Conservation (phyloP, 192 early-diverging fungal genomes). For the Helicostylum pulchrum region DNA sequence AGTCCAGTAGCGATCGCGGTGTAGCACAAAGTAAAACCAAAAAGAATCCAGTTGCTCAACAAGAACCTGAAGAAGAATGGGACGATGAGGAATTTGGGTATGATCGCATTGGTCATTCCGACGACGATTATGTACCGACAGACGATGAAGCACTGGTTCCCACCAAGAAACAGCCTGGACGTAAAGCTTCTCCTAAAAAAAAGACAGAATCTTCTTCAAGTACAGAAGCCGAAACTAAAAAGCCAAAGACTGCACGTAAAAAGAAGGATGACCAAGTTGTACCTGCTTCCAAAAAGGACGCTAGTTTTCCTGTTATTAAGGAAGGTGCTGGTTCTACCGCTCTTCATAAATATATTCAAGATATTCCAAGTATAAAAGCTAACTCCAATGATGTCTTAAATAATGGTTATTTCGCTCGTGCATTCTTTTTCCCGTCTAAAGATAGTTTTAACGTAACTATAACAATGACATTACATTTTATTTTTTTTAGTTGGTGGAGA, state of each 20-base stretch:
- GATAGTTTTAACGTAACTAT: conserved; percentile 31
- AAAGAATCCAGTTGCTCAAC: background rate
- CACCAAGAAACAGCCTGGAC: background rate
- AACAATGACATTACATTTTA: too few relatives aligned
- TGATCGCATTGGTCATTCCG: conserved; percentile 21
- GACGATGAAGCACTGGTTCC: conserved; percentile 12
- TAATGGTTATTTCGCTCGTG: conserved; percentile 24
- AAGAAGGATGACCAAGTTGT: conserved; percentile 23
- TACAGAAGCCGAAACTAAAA: background rate
- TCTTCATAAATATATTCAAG: conserved; percentile 9
- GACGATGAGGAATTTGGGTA: conserved; percentile 1
- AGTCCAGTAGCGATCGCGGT: background rate
- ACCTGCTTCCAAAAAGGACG: background rate
- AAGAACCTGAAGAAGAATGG: background rate
- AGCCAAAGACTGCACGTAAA: background rate
- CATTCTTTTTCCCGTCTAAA: conserved; percentile 39
- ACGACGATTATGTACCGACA: conserved; percentile 25
- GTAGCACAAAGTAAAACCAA: background rate
- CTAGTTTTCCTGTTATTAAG: background rate
- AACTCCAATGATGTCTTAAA: background rate
- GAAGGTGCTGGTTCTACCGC: conserved; percentile 3
- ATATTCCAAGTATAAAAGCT: background rate
- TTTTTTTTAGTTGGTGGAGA: too few relatives aligned
- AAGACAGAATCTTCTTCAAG: background rate
- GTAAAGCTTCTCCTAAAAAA: background rate